These are phyloP conservation scores for Andrographis paniculata DNA, from an alignment of 305 asterid species.

Conservation along the genomic window DNA sequence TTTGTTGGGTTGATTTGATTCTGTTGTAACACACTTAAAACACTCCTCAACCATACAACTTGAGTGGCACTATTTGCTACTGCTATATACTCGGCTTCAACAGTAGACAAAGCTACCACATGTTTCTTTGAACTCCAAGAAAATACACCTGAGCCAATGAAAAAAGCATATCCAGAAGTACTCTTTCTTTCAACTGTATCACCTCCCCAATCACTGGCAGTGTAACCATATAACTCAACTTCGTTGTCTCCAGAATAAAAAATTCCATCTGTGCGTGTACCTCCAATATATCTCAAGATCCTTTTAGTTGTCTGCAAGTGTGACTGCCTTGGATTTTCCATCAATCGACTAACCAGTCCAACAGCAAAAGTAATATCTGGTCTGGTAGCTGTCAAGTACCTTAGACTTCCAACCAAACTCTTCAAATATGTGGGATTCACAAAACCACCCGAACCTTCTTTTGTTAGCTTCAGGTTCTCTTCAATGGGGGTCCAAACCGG, in stretches of 20 bases:
- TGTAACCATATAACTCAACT: background rate
- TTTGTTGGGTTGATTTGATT: background rate
- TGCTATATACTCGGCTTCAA: background rate
- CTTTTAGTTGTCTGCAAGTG: background rate
- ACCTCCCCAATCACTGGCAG: constrained; percentile 1
- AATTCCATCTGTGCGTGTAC: background rate
- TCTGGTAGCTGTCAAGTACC: constrained; percentile 1
- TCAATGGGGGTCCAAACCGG: background rate
- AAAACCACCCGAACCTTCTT: background rate
- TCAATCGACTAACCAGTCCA: background rate
- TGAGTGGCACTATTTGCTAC: background rate
- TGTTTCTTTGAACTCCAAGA: constrained; percentile 1
- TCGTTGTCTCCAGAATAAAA: background rate
- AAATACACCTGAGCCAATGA: background rate
- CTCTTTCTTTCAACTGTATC: background rate
- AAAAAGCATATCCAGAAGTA: background rate
- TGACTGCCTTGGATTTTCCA: background rate
- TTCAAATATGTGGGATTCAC: background rate
- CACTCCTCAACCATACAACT: background rate
- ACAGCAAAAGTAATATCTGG: constrained; percentile 1
- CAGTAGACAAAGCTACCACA: background rate
- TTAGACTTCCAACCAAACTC: constrained; percentile 4
- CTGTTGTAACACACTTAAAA: background rate
- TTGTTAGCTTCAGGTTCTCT: background rate
- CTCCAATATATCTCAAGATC: background rate